These are phyloP conservation scores for Annona squamosa DNA, from an alignment of 164 flowering plant species.

Conservation along the genomic window DNA sequence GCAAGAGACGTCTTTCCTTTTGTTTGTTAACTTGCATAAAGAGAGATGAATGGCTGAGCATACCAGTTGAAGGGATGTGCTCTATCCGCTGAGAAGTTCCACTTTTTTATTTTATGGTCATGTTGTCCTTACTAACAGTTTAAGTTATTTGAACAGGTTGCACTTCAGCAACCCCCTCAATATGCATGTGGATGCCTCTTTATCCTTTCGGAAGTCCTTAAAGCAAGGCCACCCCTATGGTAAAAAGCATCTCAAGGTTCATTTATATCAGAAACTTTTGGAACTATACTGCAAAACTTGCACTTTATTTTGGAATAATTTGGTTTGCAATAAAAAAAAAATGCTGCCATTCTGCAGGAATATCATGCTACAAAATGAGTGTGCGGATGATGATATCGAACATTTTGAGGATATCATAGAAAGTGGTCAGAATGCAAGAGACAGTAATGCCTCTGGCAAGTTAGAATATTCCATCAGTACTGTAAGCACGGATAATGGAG, in stretches of 20 bases:
- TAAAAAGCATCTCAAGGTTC: conserved; percentile 16
- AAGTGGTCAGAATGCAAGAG: conserved; percentile 32
- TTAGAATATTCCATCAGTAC: conserved; percentile 7
- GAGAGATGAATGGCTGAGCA: neutral
- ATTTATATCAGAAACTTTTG: too few relatives aligned
- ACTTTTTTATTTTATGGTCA: neutral
- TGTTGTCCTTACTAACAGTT: neutral
- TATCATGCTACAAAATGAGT: conserved; percentile 75
- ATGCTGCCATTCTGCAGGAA: conserved; percentile 44
- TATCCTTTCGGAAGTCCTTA: conserved; percentile 90
- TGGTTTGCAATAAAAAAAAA: neutral
- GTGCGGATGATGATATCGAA: conserved; percentile 84
- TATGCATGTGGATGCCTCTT: conserved; percentile 91
- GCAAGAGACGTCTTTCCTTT: neutral
- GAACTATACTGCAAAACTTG: neutral
- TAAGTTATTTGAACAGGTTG: conserved; percentile 44
- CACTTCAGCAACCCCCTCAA: conserved; percentile 93
- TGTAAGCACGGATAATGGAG: conserved; percentile 2
- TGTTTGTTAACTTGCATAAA: too few relatives aligned
- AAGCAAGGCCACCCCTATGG: conserved; percentile 93
- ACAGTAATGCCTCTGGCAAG: conserved; percentile 12
- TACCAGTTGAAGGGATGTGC: neutral
- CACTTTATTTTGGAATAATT: neutral
- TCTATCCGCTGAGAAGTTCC: neutral
- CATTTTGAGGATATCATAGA: conserved; percentile 83